phyloP scores from a whole-genome alignment of 2,329 filamentous ascomycete genomes.

The Hypoxylon sp. region DNA sequence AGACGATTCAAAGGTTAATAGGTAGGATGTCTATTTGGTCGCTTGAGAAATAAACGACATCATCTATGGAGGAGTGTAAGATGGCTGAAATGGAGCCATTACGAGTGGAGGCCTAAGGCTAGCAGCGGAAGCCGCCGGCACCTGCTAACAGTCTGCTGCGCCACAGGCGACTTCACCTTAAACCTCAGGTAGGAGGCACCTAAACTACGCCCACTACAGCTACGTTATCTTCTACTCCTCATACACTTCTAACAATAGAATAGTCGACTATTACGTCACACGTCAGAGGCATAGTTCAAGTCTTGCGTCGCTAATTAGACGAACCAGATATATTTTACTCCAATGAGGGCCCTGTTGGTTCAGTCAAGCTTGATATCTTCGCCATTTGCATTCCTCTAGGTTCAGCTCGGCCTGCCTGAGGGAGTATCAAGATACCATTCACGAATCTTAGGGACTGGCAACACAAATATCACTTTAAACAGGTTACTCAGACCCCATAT shows the following conservation, averaged over 20 bases:
- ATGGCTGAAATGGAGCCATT: constrained; percentile 14
- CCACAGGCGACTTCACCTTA: constrained; percentile 12
- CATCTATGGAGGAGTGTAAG: constrained; percentile 11
- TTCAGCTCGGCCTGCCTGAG: no score
- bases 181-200: not conserved
- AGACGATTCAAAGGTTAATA: not conserved
- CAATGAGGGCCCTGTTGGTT: no score
- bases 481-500: not conserved
- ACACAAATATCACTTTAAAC: not conserved
- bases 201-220: no score
- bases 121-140: not conserved
- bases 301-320: no score
- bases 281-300: no score
- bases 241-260: no score
- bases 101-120: constrained; percentile 3
- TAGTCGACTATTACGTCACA: no score
- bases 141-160: constrained; percentile 8
- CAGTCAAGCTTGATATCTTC: not conserved
- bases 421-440: not conserved
- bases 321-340: no score
- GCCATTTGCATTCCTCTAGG: not conserved
- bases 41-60: constrained; percentile 1
- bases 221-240: no score
- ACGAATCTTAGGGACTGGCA: not conserved
- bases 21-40: not conserved